Evolutionary conservation across 768 basidiomycete genomes (phyloP).

Genomic region (Termitomyces sp.): DNA sequence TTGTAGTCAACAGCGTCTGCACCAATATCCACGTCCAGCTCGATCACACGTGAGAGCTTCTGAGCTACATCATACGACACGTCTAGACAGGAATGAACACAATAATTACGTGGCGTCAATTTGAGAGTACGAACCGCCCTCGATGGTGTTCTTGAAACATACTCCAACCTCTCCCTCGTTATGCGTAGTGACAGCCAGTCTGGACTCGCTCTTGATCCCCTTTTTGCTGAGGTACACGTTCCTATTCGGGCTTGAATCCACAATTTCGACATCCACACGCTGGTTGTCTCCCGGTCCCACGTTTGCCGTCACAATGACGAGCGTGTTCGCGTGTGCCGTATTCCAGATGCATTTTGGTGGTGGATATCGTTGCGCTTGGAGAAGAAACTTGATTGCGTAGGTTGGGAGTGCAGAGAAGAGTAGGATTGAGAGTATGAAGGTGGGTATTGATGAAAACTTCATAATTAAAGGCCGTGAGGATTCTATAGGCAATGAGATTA

Average conservation of each 20-base stretch:
- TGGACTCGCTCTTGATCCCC: constrained; percentile 84
- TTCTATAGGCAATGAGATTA: not conserved
- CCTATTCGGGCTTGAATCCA: constrained; percentile 78
- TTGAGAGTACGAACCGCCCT: constrained; percentile 47
- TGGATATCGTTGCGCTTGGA: constrained; percentile 71
- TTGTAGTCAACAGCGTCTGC: constrained; percentile 99
- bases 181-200: constrained; percentile 92
- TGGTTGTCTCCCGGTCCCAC: constrained; percentile 72
- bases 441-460: constrained; percentile 17
- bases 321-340: constrained; percentile 74
- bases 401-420: constrained; percentile 24
- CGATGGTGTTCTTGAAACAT: constrained; percentile 82
- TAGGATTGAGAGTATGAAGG: constrained; percentile 23
- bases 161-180: constrained; percentile 93
- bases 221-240: constrained; percentile 91
- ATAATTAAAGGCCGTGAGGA: constrained; percentile 1
- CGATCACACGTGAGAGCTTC: constrained; percentile 63
- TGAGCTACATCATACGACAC: constrained; percentile 39
- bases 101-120: not conserved
- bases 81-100: constrained; percentile 25
- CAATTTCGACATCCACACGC: constrained; percentile 89
- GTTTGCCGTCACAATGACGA: constrained; percentile 96
- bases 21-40: constrained; percentile 96
- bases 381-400: constrained; percentile 79
- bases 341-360: constrained; percentile 93